phyloP scores from a whole-genome alignment of 345 rosid genomes.

The Pelargonium nanum region DNA sequence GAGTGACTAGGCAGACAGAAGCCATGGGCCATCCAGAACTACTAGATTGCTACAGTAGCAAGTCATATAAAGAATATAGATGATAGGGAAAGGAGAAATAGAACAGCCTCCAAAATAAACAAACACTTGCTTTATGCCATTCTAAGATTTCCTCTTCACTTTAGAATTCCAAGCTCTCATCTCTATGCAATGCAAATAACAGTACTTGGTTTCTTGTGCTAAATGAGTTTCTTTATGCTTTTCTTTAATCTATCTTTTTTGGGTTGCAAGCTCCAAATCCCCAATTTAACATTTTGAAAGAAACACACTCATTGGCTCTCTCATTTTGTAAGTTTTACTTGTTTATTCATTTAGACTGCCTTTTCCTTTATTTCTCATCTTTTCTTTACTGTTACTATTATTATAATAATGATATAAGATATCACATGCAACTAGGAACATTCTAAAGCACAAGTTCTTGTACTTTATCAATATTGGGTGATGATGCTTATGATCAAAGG shows the following conservation, averaged over 20 bases:
- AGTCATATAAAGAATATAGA: conserved; percentile 19
- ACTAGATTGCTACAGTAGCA: conserved; percentile 21
- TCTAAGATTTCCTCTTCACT: conserved; percentile 19
- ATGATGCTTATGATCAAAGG: conserved; percentile 5
- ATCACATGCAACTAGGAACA: conserved; percentile 44
- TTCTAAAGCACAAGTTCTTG: conserved; percentile 38
- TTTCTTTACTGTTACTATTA: conserved; percentile 17
- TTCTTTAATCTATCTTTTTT: conserved; percentile 19
- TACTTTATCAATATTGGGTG: conserved; percentile 22
- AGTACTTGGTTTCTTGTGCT: conserved; percentile 36
- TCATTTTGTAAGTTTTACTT: conserved; percentile 10
- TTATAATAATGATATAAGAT: conserved; percentile 14
- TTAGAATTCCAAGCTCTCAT: conserved; percentile 44
- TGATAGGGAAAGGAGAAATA: conserved; percentile 2
- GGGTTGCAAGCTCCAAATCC: conserved; percentile 24
- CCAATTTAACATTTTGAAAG: conserved; percentile 10
- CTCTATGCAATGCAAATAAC: conserved; percentile 30
- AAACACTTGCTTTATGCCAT: conserved; percentile 27
- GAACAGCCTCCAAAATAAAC: conserved; percentile 25
- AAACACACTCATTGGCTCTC: background rate
- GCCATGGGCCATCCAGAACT: conserved; percentile 25
- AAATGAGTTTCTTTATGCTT: conserved; percentile 36
- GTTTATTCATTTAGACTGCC: conserved; percentile 16
- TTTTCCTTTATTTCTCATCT: conserved; percentile 24
- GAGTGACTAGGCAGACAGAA: conserved; percentile 18